Evolutionary conservation across 441 rosid genomes (phyloP), one percentile per base, ranked within the genome.

Genomic region (Erodium texanum): DNA sequence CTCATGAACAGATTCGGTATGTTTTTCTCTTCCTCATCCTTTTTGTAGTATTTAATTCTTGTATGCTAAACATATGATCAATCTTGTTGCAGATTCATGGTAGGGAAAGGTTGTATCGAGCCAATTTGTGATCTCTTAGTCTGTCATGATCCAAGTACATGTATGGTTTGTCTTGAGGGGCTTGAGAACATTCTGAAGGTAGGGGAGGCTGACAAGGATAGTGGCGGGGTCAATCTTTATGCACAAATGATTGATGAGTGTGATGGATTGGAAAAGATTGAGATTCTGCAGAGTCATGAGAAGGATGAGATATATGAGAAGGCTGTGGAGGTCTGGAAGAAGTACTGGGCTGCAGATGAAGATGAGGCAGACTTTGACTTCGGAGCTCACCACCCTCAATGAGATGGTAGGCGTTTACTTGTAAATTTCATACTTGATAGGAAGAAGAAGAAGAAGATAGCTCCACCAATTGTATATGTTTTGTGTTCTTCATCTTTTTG

Each of bases 131-230:
- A 86, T 78, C 86, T 86, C 24, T 80, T 86, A 68, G 69, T 80
- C 52, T 84, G 88, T 62, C 90, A 86, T 0, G 90, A 86, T 64
- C 86, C 88, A 12, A 79, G 88, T 71, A 86, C 84, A 5, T 86
- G 84, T 73, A 84, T 85, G 0, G 86, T 86, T 48, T 84, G 88
- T 79, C 84, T 86, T 0, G 90, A 86, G 70, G 90, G 90, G 32
- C 85, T 84, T 24, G 90, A 86, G 74, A 86, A 86, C 84, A 82
- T 86, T 68, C 81, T 82, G 75, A 86, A 84, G 88, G 81, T 82
- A 38, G 84, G 90, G 52, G 90, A 86, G 76, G 84, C 85, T 24
- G 86, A 84, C 77, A 82, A 79, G 75, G 86, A 78, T 59, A 77
- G 78, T 14, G 74, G 24, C n/a, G 85, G 85, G 50, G 70, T 84